phyloP scores from a whole-genome alignment of 495 filamentous ascomycete species.

The Daldinia loculata region DNA sequence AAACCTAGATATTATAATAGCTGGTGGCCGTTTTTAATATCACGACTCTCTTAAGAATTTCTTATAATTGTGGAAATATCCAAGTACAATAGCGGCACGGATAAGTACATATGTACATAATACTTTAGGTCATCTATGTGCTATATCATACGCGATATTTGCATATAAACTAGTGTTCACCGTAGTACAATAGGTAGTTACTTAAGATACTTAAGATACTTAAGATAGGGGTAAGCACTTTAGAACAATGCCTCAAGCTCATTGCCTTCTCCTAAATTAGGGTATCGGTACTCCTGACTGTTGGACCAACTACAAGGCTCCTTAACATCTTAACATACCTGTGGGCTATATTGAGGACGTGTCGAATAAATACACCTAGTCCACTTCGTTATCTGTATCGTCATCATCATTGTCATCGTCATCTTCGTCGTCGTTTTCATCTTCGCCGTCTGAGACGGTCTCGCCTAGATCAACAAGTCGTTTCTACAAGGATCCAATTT shows the following conservation, averaged over 20 bases:
- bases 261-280: conserved; percentile 17
- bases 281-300: conserved; percentile 3
- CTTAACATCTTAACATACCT: background rate
- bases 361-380: conserved; percentile 12
- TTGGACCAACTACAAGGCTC: background rate
- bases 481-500: conserved; percentile 59
- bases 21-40: conserved; percentile 28
- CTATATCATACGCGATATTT: conserved; percentile 21
- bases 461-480: conserved; percentile 77
- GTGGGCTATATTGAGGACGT: background rate
- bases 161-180: conserved; percentile 8
- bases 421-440: conserved; percentile 71
- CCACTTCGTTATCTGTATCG: conserved; percentile 38
- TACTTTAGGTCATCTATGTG: background rate
- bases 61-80: conserved; percentile 36
- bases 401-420: conserved; percentile 42
- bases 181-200: too few species aligned
- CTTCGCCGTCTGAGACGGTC: conserved; percentile 80
- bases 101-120: conserved; percentile 37
- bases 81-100: conserved; percentile 28
- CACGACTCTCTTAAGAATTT: conserved; percentile 33
- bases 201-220: background rate
- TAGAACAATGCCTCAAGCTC: background rate
- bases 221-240: background rate
- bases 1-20: conserved; percentile 13